Percentiles rank a stretch among this genome's conserved stretches.
These are phyloP conservation scores for Penicillium griseofulvum DNA, from an alignment of 2,329 filamentous ascomycete genomes.

Conservation along the genomic window DNA sequence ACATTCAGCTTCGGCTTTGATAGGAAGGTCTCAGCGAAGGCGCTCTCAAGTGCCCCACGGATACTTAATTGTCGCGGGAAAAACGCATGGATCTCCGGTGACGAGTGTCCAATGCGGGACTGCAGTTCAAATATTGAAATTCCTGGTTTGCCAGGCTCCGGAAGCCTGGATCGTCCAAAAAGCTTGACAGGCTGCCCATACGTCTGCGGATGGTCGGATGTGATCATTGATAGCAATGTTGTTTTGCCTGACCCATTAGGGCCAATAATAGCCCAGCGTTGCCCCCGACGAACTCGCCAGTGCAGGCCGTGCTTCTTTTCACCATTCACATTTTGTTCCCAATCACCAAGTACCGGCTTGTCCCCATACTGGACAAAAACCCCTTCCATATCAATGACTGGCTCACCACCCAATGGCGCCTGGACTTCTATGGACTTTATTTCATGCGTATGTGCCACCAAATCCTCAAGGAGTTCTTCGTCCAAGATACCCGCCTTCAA, in stretches of 20 bases:
- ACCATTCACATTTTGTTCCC: conserved; percentile 61
- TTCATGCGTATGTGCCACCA: conserved; percentile 5
- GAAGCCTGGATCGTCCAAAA: conserved; percentile 78
- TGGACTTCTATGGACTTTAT: neutral
- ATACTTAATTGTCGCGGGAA: conserved; percentile 77
- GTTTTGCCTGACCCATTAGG: conserved; percentile 95
- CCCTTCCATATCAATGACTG: conserved; percentile 81
- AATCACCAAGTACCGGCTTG: conserved; percentile 76
- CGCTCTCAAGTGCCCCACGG: conserved; percentile 73
- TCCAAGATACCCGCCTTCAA: conserved; percentile 25
- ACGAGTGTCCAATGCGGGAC: conserved; percentile 83
- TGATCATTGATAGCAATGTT: conserved; percentile 85
- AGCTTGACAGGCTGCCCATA: conserved; percentile 85
- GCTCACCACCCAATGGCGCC: conserved; percentile 54
- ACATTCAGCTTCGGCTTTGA: conserved; percentile 64
- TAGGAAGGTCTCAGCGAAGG: conserved; percentile 86
- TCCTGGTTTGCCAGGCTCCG: conserved; percentile 66
- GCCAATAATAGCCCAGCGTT: conserved; percentile 90
- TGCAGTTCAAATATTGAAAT: conserved; percentile 94
- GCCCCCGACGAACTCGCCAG: conserved; percentile 79
- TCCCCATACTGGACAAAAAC: conserved; percentile 77
- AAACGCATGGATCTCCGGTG: conserved; percentile 88
- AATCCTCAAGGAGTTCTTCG: conserved; percentile 25
- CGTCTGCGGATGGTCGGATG: conserved; percentile 91
- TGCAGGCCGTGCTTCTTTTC: conserved; percentile 61